phyloP scores from a whole-genome alignment of 225 moss, liverwort and hornwort species.

The Ulota crispa region DNA sequence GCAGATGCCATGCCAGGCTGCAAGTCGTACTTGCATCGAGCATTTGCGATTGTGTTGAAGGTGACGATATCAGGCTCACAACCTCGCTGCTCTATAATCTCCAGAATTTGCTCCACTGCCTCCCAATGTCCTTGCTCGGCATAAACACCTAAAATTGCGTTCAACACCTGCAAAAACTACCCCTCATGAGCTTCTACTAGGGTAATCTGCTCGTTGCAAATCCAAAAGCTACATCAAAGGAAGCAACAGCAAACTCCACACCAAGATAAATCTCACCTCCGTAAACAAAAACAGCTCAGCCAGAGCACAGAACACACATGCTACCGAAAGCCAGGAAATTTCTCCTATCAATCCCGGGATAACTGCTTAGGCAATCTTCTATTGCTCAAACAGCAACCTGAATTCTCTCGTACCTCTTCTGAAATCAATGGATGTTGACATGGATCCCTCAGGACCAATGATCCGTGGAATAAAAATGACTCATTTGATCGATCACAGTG shows the following conservation, averaged over 20 bases:
- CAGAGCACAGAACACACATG: neutral
- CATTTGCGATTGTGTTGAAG: constrained; percentile 81
- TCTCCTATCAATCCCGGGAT: neutral
- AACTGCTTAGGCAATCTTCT: neutral
- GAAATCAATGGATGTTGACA: neutral
- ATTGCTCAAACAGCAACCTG: neutral
- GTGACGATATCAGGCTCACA: constrained; percentile 87
- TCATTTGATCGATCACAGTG: neutral
- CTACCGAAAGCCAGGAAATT: neutral
- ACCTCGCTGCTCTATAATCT: constrained; percentile 67
- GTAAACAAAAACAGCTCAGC: neutral
- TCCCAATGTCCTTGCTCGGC: constrained; percentile 87
- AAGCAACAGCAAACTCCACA: constrained; percentile 5
- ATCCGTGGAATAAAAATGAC: neutral
- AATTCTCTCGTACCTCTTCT: neutral
- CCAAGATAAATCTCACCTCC: neutral
- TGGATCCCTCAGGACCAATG: neutral
- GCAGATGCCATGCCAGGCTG: constrained; percentile 73
- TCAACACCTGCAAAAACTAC: constrained; percentile 68
- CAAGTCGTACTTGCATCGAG: constrained; percentile 74
- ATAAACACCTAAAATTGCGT: constrained; percentile 79
- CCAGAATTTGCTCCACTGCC: constrained; percentile 71
- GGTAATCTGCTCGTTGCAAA: neutral
- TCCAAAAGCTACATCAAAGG: neutral
- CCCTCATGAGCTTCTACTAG: constrained; percentile 28